These are phyloP conservation scores for Claviceps humidiphila DNA, from an alignment of 2,329 filamentous ascomycete species.

Conservation along the genomic window DNA sequence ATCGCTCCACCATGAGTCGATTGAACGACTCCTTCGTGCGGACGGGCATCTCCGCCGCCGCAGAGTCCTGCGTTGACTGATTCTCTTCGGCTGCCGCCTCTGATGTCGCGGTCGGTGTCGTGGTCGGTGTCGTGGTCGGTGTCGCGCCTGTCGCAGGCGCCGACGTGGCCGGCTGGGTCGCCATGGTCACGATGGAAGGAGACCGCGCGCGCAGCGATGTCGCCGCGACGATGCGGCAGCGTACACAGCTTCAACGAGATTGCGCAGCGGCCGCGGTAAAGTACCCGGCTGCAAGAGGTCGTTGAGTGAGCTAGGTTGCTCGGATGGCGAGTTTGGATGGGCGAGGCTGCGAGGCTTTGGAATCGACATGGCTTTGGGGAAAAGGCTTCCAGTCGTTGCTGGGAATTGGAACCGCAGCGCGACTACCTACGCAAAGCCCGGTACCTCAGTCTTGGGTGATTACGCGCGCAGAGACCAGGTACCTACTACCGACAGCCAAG, in stretches of 20 bases:
- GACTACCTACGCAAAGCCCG: too few relatives aligned
- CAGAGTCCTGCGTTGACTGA: slow-evolving; percentile 10
- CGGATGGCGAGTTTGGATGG: slow-evolving; percentile 2
- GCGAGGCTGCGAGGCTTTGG: slow-evolving; percentile 6
- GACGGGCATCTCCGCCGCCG: slow-evolving; percentile 21
- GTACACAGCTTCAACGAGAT: slow-evolving; percentile 2
- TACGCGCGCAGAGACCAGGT: slow-evolving; percentile 6
- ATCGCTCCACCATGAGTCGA: slow-evolving; percentile 39
- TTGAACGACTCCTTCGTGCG: slow-evolving; percentile 45
- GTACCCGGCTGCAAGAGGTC: slow-evolving; percentile 7
- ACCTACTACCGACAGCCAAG: slow-evolving; percentile 2
- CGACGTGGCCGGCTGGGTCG: slow-evolving; percentile 28
- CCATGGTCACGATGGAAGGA: slow-evolving; percentile 25
- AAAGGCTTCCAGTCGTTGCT: slow-evolving; percentile 14
- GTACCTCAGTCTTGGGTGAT: too few relatives aligned
- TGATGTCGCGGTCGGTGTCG: slow-evolving; percentile 10
- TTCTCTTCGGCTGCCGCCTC: slow-evolving; percentile 16
- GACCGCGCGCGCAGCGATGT: slow-evolving; percentile 18
- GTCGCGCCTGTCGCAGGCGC: slow-evolving; percentile 19
- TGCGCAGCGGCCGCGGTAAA: slow-evolving; percentile 5
- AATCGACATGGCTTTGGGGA: slow-evolving; percentile 5
- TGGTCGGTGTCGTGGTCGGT: slow-evolving; percentile 13
- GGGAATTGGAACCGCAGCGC: slow-evolving; percentile 8
- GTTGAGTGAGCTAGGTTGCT: slow-evolving; percentile 7
- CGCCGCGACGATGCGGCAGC: slow-evolving; percentile 24